These are phyloP conservation scores for Carex kokanica DNA, from an alignment of 176 grass and related monocot species.

Conservation along the genomic window DNA sequence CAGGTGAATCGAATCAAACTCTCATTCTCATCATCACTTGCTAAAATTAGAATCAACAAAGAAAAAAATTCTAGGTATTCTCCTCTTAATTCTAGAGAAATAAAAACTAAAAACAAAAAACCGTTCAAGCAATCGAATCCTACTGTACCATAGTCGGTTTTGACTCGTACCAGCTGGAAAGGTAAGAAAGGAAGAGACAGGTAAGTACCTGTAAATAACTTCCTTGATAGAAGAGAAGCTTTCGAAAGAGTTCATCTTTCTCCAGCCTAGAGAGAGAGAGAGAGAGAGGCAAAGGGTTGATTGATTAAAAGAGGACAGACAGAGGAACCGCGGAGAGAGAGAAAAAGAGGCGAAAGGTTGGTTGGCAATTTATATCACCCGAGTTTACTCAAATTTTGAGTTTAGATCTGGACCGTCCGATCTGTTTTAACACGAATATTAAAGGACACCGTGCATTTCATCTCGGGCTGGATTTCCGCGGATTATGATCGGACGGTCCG, in stretches of 20 bases:
- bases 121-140: not conserved
- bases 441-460: too few relatives aligned
- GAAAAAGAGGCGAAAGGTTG: not conserved
- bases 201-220: conserved; percentile 46
- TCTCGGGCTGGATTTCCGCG: too few relatives aligned
- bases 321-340: conserved; percentile 19
- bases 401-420: too few relatives aligned
- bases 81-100: not conserved
- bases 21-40: not conserved
- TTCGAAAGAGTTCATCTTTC: conserved; percentile 15
- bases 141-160: not conserved
- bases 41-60: not conserved
- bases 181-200: not conserved
- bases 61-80: not conserved
- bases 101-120: not conserved
- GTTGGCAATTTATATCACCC: too few relatives aligned
- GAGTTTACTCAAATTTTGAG: too few relatives aligned
- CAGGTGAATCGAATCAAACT: not conserved
- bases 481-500: too few relatives aligned
- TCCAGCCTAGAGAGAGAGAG: not conserved
- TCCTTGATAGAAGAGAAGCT: conserved; percentile 40
- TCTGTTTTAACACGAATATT: too few relatives aligned
- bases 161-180: not conserved
- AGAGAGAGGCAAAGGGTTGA: not conserved
- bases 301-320: not conserved